Conservation (phyloP, 129 eudicot species). For the Tanacetum coccineum region DNA sequence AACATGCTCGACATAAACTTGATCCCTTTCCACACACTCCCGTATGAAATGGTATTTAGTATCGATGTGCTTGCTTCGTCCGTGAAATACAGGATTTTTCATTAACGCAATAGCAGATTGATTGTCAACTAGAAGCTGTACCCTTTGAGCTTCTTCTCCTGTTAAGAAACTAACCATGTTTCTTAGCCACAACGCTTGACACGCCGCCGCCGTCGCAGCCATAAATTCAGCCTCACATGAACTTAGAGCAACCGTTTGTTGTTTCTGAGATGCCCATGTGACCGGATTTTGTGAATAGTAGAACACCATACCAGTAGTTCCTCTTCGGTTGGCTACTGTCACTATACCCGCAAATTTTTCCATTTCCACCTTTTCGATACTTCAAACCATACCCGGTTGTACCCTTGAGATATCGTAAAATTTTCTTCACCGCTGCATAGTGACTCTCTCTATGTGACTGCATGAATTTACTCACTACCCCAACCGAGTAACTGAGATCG, state of each 20-base stretch:
- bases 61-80: neutral
- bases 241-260: too few species aligned
- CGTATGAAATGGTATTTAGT: conserved; percentile 1
- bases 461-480: too few species aligned
- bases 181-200: neutral
- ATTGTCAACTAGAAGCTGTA: neutral
- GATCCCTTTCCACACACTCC: neutral
- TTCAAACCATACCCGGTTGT: too few species aligned
- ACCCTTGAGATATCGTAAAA: too few species aligned
- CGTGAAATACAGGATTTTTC: neutral
- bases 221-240: too few species aligned
- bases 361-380: too few species aligned
- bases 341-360: too few species aligned
- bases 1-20: neutral
- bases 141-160: neutral
- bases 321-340: neutral
- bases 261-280: neutral
- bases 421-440: too few species aligned
- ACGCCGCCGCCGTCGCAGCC: neutral
- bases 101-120: neutral
- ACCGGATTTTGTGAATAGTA: neutral
- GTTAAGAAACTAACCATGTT: neutral
- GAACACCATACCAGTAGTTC: neutral
- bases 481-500: too few species aligned
- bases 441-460: too few species aligned